Conservation (phyloP, 73 alveolate species). For the Paramecium pentaurelia region DNA sequence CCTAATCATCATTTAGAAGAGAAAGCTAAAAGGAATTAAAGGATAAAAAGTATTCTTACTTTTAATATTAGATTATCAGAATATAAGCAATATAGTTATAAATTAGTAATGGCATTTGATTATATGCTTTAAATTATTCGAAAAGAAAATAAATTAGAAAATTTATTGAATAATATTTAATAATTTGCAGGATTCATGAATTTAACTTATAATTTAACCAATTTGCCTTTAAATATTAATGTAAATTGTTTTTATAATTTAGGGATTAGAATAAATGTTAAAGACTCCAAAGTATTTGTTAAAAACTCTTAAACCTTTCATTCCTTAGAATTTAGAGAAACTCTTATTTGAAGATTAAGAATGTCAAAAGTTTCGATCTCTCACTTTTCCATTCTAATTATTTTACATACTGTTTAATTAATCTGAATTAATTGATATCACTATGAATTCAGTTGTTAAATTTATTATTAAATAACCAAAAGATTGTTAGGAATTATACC, state of each 20-base stretch:
- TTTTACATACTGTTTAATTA: not conserved
- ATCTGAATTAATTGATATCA: not conserved
- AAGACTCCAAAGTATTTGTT: not conserved
- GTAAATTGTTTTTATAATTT: not conserved
- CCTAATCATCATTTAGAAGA: not conserved
- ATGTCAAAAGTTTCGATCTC: not conserved
- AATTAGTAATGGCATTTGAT: not conserved
- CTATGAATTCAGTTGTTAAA: not conserved
- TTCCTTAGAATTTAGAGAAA: not conserved
- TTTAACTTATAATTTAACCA: not conserved
- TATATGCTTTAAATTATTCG: not conserved
- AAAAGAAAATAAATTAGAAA: not conserved
- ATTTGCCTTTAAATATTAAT: not conserved
- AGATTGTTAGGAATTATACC: not conserved
- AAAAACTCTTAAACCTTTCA: not conserved
- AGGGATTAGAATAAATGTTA: not conserved
- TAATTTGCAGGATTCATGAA: not conserved
- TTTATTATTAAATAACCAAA: not conserved
- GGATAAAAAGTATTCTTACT: not conserved
- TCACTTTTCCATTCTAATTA: not conserved
- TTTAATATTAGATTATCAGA: not conserved
- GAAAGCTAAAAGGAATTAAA: not conserved
- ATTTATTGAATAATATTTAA: not conserved
- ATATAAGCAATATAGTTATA: not conserved
- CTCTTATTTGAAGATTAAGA: not conserved